phyloP scores from a whole-genome alignment of 179 eudicot species.

The Spinacia oleracea region DNA sequence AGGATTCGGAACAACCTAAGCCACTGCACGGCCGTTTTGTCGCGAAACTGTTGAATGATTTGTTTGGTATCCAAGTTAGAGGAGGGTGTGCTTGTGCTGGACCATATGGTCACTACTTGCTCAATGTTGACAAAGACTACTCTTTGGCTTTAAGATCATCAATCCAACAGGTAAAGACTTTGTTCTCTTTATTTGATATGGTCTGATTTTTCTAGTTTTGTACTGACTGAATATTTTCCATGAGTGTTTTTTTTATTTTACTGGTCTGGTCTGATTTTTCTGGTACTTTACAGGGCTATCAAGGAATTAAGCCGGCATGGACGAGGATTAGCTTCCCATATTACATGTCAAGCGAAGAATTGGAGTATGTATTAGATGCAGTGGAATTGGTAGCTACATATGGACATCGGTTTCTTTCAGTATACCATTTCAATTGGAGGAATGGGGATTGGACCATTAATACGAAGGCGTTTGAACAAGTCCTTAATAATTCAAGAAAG shows the following conservation, averaged over 20 bases:
- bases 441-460: slow-evolving; percentile 65
- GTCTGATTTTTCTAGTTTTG: too few species aligned
- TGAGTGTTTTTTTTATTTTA: too few species aligned
- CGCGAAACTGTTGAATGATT: slow-evolving; percentile 76
- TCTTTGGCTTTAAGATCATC: slow-evolving; percentile 61
- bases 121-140: slow-evolving; percentile 47
- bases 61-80: slow-evolving; percentile 85
- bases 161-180: slow-evolving; percentile 51
- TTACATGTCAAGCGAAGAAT: slow-evolving; percentile 70
- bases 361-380: slow-evolving; percentile 50
- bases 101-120: slow-evolving; percentile 76
- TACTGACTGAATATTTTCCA: too few species aligned
- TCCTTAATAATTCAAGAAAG: background rate
- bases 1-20: slow-evolving; percentile 26
- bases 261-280: too few species aligned
- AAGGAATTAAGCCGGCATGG: slow-evolving; percentile 65
- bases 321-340: slow-evolving; percentile 74
- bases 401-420: slow-evolving; percentile 64
- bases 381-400: slow-evolving; percentile 55
- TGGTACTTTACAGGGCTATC: slow-evolving; percentile 57
- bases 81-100: slow-evolving; percentile 98
- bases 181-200: too few species aligned
- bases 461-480: slow-evolving; percentile 21
- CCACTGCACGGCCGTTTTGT: slow-evolving; percentile 84
- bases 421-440: slow-evolving; percentile 67